phyloP scores from a whole-genome alignment of 257 asterid genomes.

The Scutellaria baicalensis region DNA sequence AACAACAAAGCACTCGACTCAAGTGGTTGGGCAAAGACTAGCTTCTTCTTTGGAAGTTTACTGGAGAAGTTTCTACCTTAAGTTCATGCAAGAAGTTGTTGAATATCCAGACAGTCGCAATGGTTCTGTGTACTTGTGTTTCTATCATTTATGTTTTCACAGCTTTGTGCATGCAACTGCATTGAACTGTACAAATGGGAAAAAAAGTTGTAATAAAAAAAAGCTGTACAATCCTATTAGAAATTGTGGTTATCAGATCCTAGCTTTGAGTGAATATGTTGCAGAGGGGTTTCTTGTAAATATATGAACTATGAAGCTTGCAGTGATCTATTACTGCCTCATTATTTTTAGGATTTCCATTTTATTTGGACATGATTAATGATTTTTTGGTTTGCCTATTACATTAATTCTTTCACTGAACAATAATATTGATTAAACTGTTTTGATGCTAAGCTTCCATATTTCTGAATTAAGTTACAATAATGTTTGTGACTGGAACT shows the following conservation, averaged over 20 bases:
- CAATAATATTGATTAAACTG: too few species aligned
- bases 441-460: too few species aligned
- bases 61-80: conserved; percentile 55
- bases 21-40: conserved; percentile 63
- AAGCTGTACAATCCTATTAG: conserved; percentile 15
- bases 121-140: background rate
- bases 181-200: conserved; percentile 24
- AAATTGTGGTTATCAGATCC: background rate
- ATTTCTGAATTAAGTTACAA: too few species aligned
- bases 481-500: too few species aligned
- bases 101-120: background rate
- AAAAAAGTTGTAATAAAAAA: conserved; percentile 21
- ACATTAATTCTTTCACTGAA: too few species aligned
- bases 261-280: background rate
- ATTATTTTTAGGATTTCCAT: too few species aligned
- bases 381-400: too few species aligned
- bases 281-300: background rate
- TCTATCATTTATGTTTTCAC: conserved; percentile 6
- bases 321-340: too few species aligned
- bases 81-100: conserved; percentile 7
- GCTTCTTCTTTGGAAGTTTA: conserved; percentile 82
- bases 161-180: conserved; percentile 18
- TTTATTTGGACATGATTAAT: too few species aligned
- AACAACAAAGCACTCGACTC: conserved; percentile 41
- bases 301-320: background rate